A percentile compares a stretch with the other conserved stretches of the same genome.
Conservation (phyloP, 2,329 filamentous ascomycete species). For the Colletotrichum agaves region DNA sequence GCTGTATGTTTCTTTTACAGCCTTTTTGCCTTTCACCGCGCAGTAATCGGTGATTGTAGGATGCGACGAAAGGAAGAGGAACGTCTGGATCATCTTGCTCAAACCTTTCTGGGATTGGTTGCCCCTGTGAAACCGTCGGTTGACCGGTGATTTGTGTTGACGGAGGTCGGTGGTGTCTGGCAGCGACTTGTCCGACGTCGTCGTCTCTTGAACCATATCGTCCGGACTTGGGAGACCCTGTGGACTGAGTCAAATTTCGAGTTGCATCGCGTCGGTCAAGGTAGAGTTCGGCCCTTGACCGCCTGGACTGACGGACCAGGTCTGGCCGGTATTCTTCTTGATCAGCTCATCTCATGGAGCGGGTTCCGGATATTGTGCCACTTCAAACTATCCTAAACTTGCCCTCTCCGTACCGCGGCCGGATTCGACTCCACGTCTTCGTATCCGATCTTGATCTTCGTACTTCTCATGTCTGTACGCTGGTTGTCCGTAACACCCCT, state of each 20-base stretch:
- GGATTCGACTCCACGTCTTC: background rate
- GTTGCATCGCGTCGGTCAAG: slow-evolving; percentile 11
- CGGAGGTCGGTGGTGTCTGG: background rate
- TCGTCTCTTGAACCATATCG: background rate
- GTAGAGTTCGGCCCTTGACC: background rate
- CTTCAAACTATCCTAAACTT: background rate
- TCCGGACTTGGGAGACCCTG: background rate
- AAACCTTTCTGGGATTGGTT: background rate
- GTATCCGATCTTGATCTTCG: background rate
- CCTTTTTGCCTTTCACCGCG: background rate
- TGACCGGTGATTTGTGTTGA: background rate
- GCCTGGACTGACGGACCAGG: background rate
- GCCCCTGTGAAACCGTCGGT: background rate
- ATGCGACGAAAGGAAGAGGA: background rate
- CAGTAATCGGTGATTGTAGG: background rate
- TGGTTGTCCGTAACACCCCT: background rate
- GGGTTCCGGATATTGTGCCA: slow-evolving; percentile 5
- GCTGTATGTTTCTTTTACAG: background rate
- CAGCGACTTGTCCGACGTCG: slow-evolving; percentile 13
- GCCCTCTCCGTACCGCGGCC: background rate
- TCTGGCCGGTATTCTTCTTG: background rate
- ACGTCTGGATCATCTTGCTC: background rate
- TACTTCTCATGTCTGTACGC: background rate
- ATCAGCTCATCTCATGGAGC: background rate
- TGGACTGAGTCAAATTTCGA: slow-evolving; percentile 15